These are phyloP conservation scores for Rhynchosporium agropyri DNA, from an alignment of 2,329 filamentous ascomycete genomes.

Conservation along the genomic window DNA sequence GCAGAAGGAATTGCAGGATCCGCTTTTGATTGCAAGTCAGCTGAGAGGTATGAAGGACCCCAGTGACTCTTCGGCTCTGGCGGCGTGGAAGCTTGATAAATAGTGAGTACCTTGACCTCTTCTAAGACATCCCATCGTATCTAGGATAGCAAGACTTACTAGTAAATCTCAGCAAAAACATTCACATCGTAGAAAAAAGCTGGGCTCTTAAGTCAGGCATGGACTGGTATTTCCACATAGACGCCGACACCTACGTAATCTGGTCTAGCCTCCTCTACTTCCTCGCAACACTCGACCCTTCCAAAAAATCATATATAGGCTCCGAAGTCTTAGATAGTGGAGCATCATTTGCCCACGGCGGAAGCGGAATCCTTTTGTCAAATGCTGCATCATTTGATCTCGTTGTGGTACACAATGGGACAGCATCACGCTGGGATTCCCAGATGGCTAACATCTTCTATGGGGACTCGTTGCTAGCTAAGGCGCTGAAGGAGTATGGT, in stretches of 20 bases:
- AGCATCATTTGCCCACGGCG: conserved; percentile 57
- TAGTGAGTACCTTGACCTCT: conserved; percentile 42
- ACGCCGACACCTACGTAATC: conserved; percentile 60
- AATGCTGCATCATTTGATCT: conserved; percentile 54
- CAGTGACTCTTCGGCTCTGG: conserved; percentile 41
- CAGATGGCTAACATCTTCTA: conserved; percentile 49
- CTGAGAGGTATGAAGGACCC: conserved; percentile 21
- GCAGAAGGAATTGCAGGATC: conserved; percentile 49
- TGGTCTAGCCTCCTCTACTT: conserved; percentile 50
- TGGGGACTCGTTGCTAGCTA: conserved; percentile 54
- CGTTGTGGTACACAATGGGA: conserved; percentile 46
- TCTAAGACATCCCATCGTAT: neutral
- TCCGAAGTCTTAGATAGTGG: conserved; percentile 49
- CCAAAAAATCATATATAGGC: conserved; percentile 53
- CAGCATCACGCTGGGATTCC: conserved; percentile 52
- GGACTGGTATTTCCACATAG: conserved; percentile 62
- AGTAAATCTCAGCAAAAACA: conserved; percentile 49
- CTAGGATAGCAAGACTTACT: neutral
- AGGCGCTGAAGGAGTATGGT: conserved; percentile 51
- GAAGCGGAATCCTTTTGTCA: conserved; percentile 57
- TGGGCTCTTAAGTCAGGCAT: conserved; percentile 54
- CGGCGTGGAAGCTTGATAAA: conserved; percentile 60
- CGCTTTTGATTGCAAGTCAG: conserved; percentile 49
- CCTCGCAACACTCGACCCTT: conserved; percentile 23
- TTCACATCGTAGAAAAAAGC: conserved; percentile 59